Evolutionary conservation across 495 filamentous ascomycete species (phyloP).

Genomic region (Neurospora sp.): DNA sequence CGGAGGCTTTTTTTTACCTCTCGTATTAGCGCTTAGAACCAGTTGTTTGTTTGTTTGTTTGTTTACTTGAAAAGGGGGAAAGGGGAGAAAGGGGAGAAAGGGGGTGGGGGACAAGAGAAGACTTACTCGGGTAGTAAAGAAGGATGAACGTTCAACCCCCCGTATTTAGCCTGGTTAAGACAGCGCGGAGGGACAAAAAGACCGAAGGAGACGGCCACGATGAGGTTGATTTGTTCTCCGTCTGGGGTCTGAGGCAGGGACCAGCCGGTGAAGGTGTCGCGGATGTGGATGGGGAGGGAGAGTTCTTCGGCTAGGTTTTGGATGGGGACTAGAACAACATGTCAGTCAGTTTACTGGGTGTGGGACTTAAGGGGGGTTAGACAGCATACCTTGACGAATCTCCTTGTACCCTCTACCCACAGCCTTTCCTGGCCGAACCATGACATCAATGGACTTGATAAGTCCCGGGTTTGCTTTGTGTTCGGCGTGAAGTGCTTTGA

Average conservation of each 20-base stretch:
- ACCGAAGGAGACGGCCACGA: constrained; percentile 94
- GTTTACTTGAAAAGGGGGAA: not conserved
- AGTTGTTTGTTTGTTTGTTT: no score
- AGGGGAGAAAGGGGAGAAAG: not conserved
- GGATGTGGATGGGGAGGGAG: constrained; percentile 57
- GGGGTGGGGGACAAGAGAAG: not conserved
- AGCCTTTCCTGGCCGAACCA: constrained; percentile 67
- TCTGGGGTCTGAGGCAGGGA: constrained; percentile 39
- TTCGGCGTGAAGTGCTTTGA: constrained; percentile 59
- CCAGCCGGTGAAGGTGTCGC: constrained; percentile 78
- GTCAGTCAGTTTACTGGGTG: not conserved
- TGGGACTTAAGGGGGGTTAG: constrained; percentile 46
- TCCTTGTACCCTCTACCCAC: constrained; percentile 62
- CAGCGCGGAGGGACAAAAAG: constrained; percentile 74
- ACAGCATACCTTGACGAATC: constrained; percentile 52
- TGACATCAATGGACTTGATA: constrained; percentile 79
- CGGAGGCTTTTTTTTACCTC: constrained; percentile 45
- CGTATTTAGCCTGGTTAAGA: constrained; percentile 58
- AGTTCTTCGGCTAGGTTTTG: constrained; percentile 53
- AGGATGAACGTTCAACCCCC: constrained; percentile 89
- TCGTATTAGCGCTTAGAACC: no score
- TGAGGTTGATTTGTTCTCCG: constrained; percentile 58
- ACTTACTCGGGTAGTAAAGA: constrained; percentile 80
- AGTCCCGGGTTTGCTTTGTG: constrained; percentile 37
- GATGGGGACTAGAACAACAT: constrained; percentile 54